Evolutionary conservation across 192 early-diverging fungal species (phyloP).

Genomic region (Spizellomyces punctatus): DNA sequence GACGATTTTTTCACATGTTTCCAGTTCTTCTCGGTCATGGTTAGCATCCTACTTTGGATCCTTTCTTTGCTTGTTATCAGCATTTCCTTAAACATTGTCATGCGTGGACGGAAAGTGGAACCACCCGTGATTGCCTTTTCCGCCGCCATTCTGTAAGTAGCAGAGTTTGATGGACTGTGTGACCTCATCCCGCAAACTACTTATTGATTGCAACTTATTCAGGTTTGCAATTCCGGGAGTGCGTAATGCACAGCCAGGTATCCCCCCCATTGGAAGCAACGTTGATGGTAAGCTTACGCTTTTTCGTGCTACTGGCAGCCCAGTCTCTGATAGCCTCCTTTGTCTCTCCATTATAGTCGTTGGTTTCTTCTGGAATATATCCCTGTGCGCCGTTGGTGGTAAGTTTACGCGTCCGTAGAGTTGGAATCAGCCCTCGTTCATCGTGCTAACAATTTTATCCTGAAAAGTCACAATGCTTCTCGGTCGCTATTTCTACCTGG

Average conservation of each 20-base stretch:
- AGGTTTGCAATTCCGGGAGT: slow-evolving; percentile 4
- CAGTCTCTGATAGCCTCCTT: neutral
- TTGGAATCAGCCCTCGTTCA: no score
- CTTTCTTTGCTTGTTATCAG: slow-evolving; percentile 5
- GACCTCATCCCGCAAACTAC: no score
- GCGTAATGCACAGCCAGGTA: slow-evolving; percentile 5
- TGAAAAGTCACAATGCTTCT: no score
- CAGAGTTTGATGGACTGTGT: neutral
- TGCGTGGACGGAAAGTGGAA: slow-evolving; percentile 1
- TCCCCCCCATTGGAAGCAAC: slow-evolving; percentile 2
- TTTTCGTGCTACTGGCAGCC: neutral
- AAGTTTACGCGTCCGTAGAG: no score
- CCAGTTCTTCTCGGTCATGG: neutral
- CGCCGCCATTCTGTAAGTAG: slow-evolving; percentile 3
- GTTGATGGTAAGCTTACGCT: neutral
- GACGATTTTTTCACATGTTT: no score
- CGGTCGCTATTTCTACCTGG: no score
- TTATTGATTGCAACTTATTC: neutral
- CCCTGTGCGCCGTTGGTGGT: neutral
- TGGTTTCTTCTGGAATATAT: slow-evolving; percentile 7
- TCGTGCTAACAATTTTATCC: no score
- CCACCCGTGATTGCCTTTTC: slow-evolving; percentile 7
- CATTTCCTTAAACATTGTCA: neutral
- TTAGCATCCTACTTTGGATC: neutral
- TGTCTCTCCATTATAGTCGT: neutral